A percentile compares a stretch with the other conserved stretches of the same genome.
Evolutionary conservation across 1,284 basidiomycete genomes (phyloP).

Genomic region (Papiliotrema fonsecae): DNA sequence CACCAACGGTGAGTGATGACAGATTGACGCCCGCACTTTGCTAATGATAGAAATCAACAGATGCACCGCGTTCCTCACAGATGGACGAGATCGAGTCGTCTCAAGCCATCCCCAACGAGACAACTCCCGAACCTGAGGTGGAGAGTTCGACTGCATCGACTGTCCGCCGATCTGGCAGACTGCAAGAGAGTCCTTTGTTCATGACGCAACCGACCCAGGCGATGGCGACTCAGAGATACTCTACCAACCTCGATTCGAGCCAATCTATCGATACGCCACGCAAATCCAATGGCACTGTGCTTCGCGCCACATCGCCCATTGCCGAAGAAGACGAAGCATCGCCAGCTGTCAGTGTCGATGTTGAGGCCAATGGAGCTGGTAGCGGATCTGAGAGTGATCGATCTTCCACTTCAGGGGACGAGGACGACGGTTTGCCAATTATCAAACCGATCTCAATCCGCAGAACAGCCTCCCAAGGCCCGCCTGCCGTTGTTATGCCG

Average conservation of each 20-base stretch:
- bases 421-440: not conserved
- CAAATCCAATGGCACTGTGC: not conserved
- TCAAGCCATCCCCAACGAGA: too few species aligned
- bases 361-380: not conserved
- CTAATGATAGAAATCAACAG: too few species aligned
- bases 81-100: too few species aligned
- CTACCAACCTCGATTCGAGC: not conserved
- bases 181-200: not conserved
- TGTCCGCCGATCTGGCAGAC: not conserved
- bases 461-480: not conserved
- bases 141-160: too few species aligned
- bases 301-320: constrained; percentile 1
- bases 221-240: constrained; percentile 3
- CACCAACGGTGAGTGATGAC: not conserved
- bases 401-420: not conserved
- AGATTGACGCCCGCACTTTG: too few species aligned
- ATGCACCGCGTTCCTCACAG: too few species aligned
- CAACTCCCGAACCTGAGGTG: too few species aligned
- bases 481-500: not conserved
- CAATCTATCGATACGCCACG: not conserved
- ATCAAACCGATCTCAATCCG: not conserved
- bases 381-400: not conserved
- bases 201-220: not conserved
- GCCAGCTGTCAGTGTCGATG: not conserved
- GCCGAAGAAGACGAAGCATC: not conserved